Percentiles rank a stretch among this genome's conserved stretches.
These are phyloP conservation scores for Fraxinus latifolia DNA, from an alignment of 305 asterid species.

Conservation along the genomic window DNA sequence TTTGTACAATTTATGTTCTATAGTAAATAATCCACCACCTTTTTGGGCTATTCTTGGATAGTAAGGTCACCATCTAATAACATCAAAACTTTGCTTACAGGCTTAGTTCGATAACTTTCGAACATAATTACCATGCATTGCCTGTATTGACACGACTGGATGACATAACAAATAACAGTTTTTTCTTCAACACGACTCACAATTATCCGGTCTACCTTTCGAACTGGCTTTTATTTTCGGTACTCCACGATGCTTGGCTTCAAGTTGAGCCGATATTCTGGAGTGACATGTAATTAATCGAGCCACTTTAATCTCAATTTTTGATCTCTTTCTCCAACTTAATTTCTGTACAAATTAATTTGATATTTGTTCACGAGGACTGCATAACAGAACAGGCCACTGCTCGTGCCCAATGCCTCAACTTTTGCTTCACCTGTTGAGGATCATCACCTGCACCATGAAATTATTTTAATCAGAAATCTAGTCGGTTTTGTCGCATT, in stretches of 20 bases:
- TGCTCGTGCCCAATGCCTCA: slow-evolving; percentile 90
- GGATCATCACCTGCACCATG: slow-evolving; percentile 60
- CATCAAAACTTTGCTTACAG: neutral
- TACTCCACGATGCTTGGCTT: neutral
- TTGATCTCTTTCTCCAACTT: neutral
- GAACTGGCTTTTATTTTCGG: neutral
- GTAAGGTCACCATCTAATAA: neutral
- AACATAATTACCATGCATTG: neutral
- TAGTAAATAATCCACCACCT: neutral
- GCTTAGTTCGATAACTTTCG: neutral
- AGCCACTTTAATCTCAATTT: too few species aligned
- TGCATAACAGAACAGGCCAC: slow-evolving; percentile 81
- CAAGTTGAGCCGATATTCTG: neutral
- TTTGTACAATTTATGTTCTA: neutral
- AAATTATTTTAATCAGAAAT: neutral
- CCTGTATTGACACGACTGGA: neutral
- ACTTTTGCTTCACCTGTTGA: slow-evolving; percentile 57
- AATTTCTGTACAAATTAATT: neutral
- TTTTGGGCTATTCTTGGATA: neutral
- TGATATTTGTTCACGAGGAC: slow-evolving; percentile 28
- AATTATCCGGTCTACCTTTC: neutral
- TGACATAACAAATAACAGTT: neutral
- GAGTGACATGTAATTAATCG: neutral
- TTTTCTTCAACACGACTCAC: neutral
- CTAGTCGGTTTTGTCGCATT: neutral